Evolutionary conservation across 1,284 basidiomycete species (phyloP).

Genomic region (Termitomyces sp.): DNA sequence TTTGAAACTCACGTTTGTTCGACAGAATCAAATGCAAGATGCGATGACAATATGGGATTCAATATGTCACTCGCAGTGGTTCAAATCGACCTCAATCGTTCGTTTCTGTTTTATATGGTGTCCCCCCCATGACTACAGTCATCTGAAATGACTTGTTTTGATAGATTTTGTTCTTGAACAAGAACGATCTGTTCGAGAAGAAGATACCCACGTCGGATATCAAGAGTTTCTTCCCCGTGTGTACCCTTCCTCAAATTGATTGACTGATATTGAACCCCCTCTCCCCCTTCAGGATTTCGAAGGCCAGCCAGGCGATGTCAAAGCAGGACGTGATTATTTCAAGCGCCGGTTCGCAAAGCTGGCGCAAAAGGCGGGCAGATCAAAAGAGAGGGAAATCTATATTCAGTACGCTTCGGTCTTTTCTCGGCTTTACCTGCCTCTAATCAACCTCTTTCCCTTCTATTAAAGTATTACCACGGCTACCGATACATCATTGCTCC

Average conservation of each 20-base stretch:
- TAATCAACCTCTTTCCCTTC: neutral
- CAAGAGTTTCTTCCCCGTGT: constrained; percentile 78
- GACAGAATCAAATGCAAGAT: constrained; percentile 92
- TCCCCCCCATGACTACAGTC: neutral
- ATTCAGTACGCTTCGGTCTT: constrained; percentile 60
- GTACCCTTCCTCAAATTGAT: neutral
- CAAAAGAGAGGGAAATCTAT: constrained; percentile 88
- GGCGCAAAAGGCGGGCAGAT: constrained; percentile 74
- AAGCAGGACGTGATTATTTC: constrained; percentile 86
- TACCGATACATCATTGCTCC: constrained; percentile 86
- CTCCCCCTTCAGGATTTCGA: constrained; percentile 61
- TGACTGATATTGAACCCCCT: neutral
- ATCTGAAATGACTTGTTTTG: neutral
- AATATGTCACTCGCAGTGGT: constrained; percentile 91
- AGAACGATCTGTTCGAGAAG: constrained; percentile 83
- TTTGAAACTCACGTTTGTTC: neutral
- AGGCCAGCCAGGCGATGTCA: constrained; percentile 63
- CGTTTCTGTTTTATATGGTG: constrained; percentile 25
- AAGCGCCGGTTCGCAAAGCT: constrained; percentile 79
- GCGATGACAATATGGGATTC: constrained; percentile 95
- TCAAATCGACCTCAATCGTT: constrained; percentile 86
- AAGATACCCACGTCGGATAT: constrained; percentile 83
- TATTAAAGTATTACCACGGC: constrained; percentile 90
- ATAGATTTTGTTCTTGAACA: constrained; percentile 88
- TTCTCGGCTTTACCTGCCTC: neutral